Evolutionary conservation across 2,329 filamentous ascomycete species (phyloP).

Genomic region (Ilyonectria sp.): DNA sequence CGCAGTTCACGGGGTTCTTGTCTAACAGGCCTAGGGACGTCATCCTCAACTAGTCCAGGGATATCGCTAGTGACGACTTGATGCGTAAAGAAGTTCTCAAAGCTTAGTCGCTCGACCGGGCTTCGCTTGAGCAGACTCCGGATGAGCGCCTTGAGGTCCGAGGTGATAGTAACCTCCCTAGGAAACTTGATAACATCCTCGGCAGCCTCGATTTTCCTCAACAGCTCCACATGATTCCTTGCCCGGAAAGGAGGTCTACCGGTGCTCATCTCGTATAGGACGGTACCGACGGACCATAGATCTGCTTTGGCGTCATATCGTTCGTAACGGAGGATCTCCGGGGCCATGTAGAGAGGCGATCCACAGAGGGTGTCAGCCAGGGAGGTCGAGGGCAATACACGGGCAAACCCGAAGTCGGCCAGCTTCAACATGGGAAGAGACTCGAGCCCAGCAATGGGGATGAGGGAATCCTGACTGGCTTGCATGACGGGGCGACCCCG

Average conservation of each 20-base stretch:
- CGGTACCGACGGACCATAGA: slow-evolving; percentile 97
- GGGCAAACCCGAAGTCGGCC: slow-evolving; percentile 98
- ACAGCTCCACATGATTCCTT: slow-evolving; percentile 92
- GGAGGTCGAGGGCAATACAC: slow-evolving; percentile 90
- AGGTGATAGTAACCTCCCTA: slow-evolving; percentile 78
- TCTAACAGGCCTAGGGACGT: slow-evolving; percentile 65
- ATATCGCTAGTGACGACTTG: slow-evolving; percentile 81
- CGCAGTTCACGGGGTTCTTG: slow-evolving; percentile 58
- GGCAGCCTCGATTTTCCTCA: slow-evolving; percentile 91
- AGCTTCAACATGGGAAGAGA: slow-evolving; percentile 97
- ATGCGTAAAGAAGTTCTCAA: slow-evolving; percentile 87
- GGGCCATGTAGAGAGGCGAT: slow-evolving; percentile 98
- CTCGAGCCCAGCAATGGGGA: slow-evolving; percentile 83
- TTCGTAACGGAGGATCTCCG: slow-evolving; percentile 96
- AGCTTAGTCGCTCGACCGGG: slow-evolving; percentile 87
- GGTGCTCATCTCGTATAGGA: slow-evolving; percentile 94
- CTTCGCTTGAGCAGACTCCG: slow-evolving; percentile 86
- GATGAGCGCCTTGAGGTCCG: slow-evolving; percentile 86
- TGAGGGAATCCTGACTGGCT: slow-evolving; percentile 84
- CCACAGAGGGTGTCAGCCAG: slow-evolving; percentile 97
- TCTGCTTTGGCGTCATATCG: slow-evolving; percentile 98
- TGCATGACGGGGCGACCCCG: slow-evolving; percentile 74
- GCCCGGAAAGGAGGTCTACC: slow-evolving; percentile 93
- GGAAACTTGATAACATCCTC: slow-evolving; percentile 90
- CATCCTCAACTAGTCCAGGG: slow-evolving; percentile 85